Evolutionary conservation across 2,329 filamentous ascomycete species (phyloP), one percentile per base, ranked within the genome.

Genomic region (Phialophora macrospora): DNA sequence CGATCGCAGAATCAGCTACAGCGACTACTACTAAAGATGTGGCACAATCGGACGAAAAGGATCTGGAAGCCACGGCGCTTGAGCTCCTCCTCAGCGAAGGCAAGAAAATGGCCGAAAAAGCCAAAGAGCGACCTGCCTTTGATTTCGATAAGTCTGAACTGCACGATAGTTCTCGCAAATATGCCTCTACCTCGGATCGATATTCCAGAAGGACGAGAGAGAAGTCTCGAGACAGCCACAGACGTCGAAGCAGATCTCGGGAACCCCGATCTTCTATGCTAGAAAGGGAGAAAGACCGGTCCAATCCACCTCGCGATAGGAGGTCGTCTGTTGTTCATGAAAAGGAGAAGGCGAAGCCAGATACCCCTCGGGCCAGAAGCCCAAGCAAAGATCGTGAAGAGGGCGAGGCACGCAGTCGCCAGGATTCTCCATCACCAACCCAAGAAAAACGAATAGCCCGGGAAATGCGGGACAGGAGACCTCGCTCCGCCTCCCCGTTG

Each of bases 41-140:
- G 32, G 73, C 75, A 9, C 58, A 14, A n/a, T 80, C 84, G 56
- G 80, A 81, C 63, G 83, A 86, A 64, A 85, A 86, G 73, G 80
- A 82, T 20, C 73, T 87, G 54, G 84, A 87, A 71, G 81, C 84
- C 67, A 79, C 82, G 44, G 85, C 85, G 11, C 76, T 87, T 60
- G 80, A 85, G 64, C 73, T 83, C 66, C 77, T 87, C 11, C 71
- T 87, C 24, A 81, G 79, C 69, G 85, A 87, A 74, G 83, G 84
- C 55, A 80, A 85, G 70, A 80, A 83, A 68, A 77, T 84, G 67
- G 82, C 83, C 8, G 83, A 83, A 26, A 85, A 84, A 70, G 79
- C 80, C 3, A 77, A 78, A 44, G 78, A 80, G 66, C 80, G 82
- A 63, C 81, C 81, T 4, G 83, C 84, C 62, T 80, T 83, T 64